Evolutionary conservation across 108 stramenopile genomes (phyloP), one percentile per base, ranked within the genome.

Genomic region (Pseudonitzschia delicatissima): DNA sequence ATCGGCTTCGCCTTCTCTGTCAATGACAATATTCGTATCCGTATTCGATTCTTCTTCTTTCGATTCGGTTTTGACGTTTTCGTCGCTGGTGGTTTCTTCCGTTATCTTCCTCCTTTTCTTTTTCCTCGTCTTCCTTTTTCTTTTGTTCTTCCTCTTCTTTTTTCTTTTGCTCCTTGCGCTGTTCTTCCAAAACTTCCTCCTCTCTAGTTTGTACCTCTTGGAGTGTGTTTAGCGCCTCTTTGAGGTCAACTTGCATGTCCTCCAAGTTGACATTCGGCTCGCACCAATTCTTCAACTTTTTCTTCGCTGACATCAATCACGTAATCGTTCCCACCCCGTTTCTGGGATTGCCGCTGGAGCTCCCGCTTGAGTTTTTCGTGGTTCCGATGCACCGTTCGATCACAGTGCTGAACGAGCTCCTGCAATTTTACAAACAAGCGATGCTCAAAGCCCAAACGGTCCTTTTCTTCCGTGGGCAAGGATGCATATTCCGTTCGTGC

Each of bases 331-430:
- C 76, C 77, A 48, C 79, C 70, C 37, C 84, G 69, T 64, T 84
- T 79, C 62, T 76, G 74, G 57, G 69, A 27, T 74, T 73, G 84
- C 44, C 81, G 55, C 52, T 49, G 74, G 68, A 84, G 70, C 71
- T 92, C 91, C 49, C 82, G 76, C 45, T 77, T 42, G 39, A 95
- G 74, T 62, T 95, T 95, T 64, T 92, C 89, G 50, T 90, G 80
- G 67, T 95, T 95, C 53, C 91, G 73, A 9, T 36, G 32, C 27
- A 95, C 84, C 9, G 66, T 86, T 15, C 90, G 69, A 79, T 95
- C 91, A 68, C 90, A 86, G 25, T 83, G 77, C 45, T 82, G 67
- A 0, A 92, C 89, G 60, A 95, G 58, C 67, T 90, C 91, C 3
- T 64, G 74, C 65, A 95, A 63, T 65, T 89, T 91, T 6, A 74